A percentile compares a stretch with the other conserved stretches of the same genome.
Evolutionary conservation across 768 basidiomycete species (phyloP).

Genomic region (Ramaria sp.): DNA sequence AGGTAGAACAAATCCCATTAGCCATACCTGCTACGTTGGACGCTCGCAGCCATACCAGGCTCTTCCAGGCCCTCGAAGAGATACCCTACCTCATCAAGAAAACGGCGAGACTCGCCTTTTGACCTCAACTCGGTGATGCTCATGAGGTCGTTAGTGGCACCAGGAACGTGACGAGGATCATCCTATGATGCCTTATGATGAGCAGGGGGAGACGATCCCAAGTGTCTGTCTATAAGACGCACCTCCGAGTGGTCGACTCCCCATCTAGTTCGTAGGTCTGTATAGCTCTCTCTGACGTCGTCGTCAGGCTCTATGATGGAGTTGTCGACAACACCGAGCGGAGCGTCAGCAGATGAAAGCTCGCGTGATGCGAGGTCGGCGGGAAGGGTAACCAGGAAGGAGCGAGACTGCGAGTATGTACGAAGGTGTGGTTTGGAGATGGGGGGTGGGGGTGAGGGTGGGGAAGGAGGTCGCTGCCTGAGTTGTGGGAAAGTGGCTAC

Average conservation of each 20-base stretch:
- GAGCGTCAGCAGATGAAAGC: not conserved
- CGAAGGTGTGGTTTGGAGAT: slow-evolving; percentile 13
- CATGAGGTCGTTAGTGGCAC: slow-evolving; percentile 12
- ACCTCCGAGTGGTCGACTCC: slow-evolving; percentile 71
- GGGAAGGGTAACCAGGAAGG: slow-evolving; percentile 61
- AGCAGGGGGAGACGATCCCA: not conserved
- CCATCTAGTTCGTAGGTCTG: slow-evolving; percentile 65
- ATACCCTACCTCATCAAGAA: slow-evolving; percentile 79
- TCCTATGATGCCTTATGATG: slow-evolving; percentile 1
- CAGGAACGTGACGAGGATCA: not conserved
- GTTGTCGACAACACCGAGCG: slow-evolving; percentile 10
- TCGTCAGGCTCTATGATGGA: slow-evolving; percentile 24
- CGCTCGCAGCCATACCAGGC: slow-evolving; percentile 31
- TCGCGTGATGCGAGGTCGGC: slow-evolving; percentile 13
- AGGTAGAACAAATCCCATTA: not conserved
- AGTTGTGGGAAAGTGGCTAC: slow-evolving; percentile 1
- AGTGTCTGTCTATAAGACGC: slow-evolving; percentile 18
- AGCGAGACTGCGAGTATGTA: slow-evolving; percentile 51
- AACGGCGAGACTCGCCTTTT: slow-evolving; percentile 71
- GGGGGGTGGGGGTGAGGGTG: slow-evolving; percentile 15
- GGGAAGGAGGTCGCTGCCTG: slow-evolving; percentile 8
- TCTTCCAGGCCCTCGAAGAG: slow-evolving; percentile 67
- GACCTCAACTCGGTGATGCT: slow-evolving; percentile 65
- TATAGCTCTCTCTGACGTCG: slow-evolving; percentile 63
- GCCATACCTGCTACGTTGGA: slow-evolving; percentile 58